Evolutionary conservation across 176 grass and related monocot species (phyloP), one percentile per base, ranked within the genome.

Genomic region (Dendrocalamus sinicus): DNA sequence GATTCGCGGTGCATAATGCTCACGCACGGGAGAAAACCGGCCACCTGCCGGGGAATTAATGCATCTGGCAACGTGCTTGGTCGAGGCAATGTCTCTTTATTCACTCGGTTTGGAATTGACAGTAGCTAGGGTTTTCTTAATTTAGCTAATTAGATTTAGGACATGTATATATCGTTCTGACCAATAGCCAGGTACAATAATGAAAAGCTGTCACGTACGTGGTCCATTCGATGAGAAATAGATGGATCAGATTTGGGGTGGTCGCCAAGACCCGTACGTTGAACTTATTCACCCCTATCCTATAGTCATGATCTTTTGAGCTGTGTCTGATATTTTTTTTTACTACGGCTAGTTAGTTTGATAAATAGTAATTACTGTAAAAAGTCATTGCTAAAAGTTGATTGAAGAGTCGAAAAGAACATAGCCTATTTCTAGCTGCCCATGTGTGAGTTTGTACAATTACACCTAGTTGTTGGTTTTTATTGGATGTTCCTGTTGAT

Each of bases 51-150:
- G 28, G 66, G 51, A 85, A 26, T 26, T 26, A 7, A 12, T 70
- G 77, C 77, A 85, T 81, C 71, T 62, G 62, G 62, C 70, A 45
- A 86, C 83, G 12, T 89, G 88, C 52, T 75, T 44, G 78, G 81
- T 89, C 81, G 76, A 85, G 10, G 50, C 40, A 26, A 26, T 85
- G 82, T 75, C 82, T 19, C 69, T 12, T 9, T 58, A 20, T 51
- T 30, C 13, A 61, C 30, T 3, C 8, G 26, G 2, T 77, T 16
- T 44, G 32, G 17, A 59, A 5, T 8, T 39, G 17, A 20, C 19
- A 41, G 19, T 7, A 13, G 9, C 16, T 15, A 14, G 50, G 45
- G 26, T 16, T 73, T 8, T 30, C 46, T 54, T 28, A 12, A 3
- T 75, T 39, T 55, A 39, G 28, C 28, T 22, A 16, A 32, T 65